A percentile compares a stretch with the other conserved stretches of the same genome.
phyloP scores from a whole-genome alignment of 2,329 filamentous ascomycete genomes.

The Ascochyta fabae region DNA sequence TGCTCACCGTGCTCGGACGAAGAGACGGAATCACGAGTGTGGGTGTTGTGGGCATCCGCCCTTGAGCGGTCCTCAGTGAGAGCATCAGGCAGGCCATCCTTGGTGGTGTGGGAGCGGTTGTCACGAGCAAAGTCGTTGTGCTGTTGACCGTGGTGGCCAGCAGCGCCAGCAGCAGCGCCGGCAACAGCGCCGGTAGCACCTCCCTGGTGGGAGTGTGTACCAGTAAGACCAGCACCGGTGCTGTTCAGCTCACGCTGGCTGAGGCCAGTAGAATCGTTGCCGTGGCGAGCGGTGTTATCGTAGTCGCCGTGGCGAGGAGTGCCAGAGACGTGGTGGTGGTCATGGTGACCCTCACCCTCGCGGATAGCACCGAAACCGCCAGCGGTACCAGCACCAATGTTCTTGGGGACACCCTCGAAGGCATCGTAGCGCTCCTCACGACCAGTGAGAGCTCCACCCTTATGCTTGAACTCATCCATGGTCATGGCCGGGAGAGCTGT shows the following conservation, averaged over 20 bases:
- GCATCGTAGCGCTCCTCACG: slow-evolving; percentile 64
- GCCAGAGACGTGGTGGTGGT: slow-evolving; percentile 15
- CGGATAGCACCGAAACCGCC: slow-evolving; percentile 25
- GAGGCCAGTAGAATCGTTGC: slow-evolving; percentile 6
- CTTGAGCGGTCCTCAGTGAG: slow-evolving; percentile 22
- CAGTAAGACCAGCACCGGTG: neutral
- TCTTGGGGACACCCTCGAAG: slow-evolving; percentile 67
- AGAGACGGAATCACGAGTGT: slow-evolving; percentile 7
- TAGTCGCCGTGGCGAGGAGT: slow-evolving; percentile 27
- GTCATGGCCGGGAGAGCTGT: slow-evolving; percentile 69
- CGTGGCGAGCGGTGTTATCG: slow-evolving; percentile 13
- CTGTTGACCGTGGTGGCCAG: slow-evolving; percentile 12
- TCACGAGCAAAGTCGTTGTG: slow-evolving; percentile 16
- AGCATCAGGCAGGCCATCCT: slow-evolving; percentile 22
- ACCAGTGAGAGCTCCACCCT: slow-evolving; percentile 62
- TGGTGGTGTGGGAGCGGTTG: slow-evolving; percentile 5
- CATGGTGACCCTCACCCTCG: slow-evolving; percentile 25
- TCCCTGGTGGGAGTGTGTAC: slow-evolving; percentile 3
- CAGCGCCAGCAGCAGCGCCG: slow-evolving; percentile 17
- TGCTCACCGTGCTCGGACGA: slow-evolving; percentile 14
- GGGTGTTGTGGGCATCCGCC: slow-evolving; percentile 20
- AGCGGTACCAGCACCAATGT: slow-evolving; percentile 47
- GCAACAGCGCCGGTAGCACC: neutral
- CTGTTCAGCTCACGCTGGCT: slow-evolving; percentile 8
- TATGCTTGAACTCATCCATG: slow-evolving; percentile 67